A percentile compares a stretch with the other conserved stretches of the same genome.
Conservation (phyloP, 75 land plant species). For the Sequoiadendron giganteum region DNA sequence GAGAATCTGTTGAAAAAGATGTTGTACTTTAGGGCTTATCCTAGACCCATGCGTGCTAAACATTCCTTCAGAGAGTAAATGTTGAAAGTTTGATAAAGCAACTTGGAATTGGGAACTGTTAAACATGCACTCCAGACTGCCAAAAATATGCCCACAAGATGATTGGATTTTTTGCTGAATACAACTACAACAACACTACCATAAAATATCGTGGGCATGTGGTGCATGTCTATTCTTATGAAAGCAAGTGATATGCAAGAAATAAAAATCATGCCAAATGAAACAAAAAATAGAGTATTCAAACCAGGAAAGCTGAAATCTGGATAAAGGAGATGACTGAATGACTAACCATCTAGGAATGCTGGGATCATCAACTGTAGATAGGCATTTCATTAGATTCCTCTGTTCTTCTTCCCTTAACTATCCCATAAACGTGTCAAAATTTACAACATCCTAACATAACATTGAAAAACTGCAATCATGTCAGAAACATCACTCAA, state of each 20-base stretch:
- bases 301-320: not conserved
- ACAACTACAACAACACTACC: not conserved
- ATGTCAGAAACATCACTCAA: slow-evolving; percentile 1
- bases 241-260: not conserved
- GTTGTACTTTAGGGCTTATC: slow-evolving; percentile 31
- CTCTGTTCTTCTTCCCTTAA: slow-evolving; percentile 40
- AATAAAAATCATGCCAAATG: not conserved
- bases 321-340: not conserved
- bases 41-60: slow-evolving; percentile 41
- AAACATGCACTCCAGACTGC: slow-evolving; percentile 50
- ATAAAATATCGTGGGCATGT: not conserved
- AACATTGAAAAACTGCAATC: slow-evolving; percentile 6
- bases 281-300: not conserved
- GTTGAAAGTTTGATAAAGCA: slow-evolving; percentile 42
- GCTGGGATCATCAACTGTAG: slow-evolving; percentile 30
- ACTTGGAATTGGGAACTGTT: slow-evolving; percentile 38
- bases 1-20: slow-evolving; percentile 53
- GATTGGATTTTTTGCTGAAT: not conserved
- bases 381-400: slow-evolving; percentile 33
- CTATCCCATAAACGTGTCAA: slow-evolving; percentile 43
- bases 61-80: slow-evolving; percentile 44
- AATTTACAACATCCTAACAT: slow-evolving; percentile 38
- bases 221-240: not conserved
- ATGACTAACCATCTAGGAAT: slow-evolving; percentile 27
- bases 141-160: not conserved